Conservation (phyloP, 306 rosid species). For the Quercus agrifolia region DNA sequence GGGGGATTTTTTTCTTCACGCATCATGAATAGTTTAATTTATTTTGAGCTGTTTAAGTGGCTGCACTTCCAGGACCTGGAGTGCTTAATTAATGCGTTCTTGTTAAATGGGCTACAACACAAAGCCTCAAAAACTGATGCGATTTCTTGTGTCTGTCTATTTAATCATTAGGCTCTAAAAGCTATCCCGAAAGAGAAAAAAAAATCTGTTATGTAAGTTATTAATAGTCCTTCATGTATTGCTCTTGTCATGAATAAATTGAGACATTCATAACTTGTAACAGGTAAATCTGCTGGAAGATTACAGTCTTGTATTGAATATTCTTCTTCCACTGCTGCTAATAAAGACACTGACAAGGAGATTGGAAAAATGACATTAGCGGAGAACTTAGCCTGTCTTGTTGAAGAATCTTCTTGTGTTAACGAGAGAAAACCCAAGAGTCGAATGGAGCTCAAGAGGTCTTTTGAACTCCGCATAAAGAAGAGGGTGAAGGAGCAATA, state of each 20-base stretch:
- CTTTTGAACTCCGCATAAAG: slow-evolving; percentile 54
- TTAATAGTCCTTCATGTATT: not conserved
- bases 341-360: slow-evolving; percentile 12
- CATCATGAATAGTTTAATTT: not conserved
- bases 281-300: slow-evolving; percentile 28
- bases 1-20: not conserved
- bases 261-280: not conserved
- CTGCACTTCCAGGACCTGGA: not conserved
- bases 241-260: not conserved
- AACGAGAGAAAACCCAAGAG: slow-evolving; percentile 33
- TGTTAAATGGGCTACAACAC: not conserved
- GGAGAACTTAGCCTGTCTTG: slow-evolving; percentile 55
- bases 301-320: slow-evolving; percentile 1
- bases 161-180: not conserved
- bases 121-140: not conserved
- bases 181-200: not conserved
- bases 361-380: slow-evolving; percentile 44
- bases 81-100: not conserved
- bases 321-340: slow-evolving; percentile 26
- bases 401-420: slow-evolving; percentile 42
- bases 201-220: not conserved
- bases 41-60: not conserved
- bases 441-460: slow-evolving; percentile 69
- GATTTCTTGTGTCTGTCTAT: not conserved
- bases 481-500: slow-evolving; percentile 72